phyloP scores from a whole-genome alignment of 768 basidiomycete genomes.

The Collybia nuda region DNA sequence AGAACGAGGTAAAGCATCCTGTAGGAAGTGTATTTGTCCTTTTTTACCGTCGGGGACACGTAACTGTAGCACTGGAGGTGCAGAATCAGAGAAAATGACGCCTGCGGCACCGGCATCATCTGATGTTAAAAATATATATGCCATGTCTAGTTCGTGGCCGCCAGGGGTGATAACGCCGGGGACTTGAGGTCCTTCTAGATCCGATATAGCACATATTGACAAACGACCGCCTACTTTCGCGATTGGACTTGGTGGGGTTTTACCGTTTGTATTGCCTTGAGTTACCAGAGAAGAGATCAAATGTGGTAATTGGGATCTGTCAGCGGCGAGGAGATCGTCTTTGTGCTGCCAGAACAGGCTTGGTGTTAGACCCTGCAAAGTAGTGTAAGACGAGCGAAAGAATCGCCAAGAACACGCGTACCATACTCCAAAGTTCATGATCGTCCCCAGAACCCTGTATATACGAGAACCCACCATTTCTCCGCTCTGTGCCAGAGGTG shows the following conservation, averaged over 20 bases:
- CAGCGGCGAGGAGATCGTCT: slow-evolving; percentile 42
- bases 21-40: slow-evolving; percentile 36
- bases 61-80: slow-evolving; percentile 15
- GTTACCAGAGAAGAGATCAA: slow-evolving; percentile 36
- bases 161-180: neutral
- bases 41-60: slow-evolving; percentile 45
- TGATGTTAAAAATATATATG: slow-evolving; percentile 1
- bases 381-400: neutral
- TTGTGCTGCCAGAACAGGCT: slow-evolving; percentile 66
- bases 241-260: slow-evolving; percentile 26
- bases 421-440: slow-evolving; percentile 87
- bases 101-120: neutral
- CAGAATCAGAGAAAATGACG: neutral
- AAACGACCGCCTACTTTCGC: slow-evolving; percentile 38
- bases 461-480: slow-evolving; percentile 74
- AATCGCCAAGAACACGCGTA: too few species aligned
- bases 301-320: slow-evolving; percentile 48
- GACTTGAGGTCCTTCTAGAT: slow-evolving; percentile 7
- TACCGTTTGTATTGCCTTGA: neutral
- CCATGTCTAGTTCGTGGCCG: neutral
- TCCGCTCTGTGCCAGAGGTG: slow-evolving; percentile 57
- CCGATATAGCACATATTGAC: slow-evolving; percentile 33
- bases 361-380: slow-evolving; percentile 70
- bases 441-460: slow-evolving; percentile 96
- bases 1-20: slow-evolving; percentile 43